These are phyloP conservation scores for Phylloporus arenicola DNA, from an alignment of 768 basidiomycete species.

Conservation along the genomic window DNA sequence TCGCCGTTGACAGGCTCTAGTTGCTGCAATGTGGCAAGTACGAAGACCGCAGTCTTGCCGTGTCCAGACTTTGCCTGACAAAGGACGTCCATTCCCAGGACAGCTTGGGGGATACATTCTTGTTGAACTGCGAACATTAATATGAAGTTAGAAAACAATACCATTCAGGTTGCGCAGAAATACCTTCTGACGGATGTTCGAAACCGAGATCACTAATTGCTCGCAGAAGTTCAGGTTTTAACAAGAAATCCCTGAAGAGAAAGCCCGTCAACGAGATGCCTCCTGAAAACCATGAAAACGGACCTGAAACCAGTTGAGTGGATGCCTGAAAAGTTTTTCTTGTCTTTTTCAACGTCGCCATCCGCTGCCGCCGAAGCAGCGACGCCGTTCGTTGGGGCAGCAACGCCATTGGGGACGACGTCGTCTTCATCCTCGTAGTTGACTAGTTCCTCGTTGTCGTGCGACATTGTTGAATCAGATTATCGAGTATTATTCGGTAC, in stretches of 20 bases:
- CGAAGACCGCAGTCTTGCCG: conserved; percentile 98
- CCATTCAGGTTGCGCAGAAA: not conserved
- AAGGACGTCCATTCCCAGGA: conserved; percentile 98
- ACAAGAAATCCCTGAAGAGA: conserved; percentile 77
- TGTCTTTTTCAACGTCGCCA: conserved; percentile 67
- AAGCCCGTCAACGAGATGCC: not conserved
- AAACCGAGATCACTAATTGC: conserved; percentile 99
- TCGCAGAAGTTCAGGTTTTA: conserved; percentile 94
- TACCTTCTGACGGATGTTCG: conserved; percentile 99
- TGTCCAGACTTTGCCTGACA: conserved; percentile 99
- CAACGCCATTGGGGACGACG: conserved; percentile 55
- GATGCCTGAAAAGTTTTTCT: conserved; percentile 98
- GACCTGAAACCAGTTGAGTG: conserved; percentile 99
- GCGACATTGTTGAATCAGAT: conserved; percentile 49
- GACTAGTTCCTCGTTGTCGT: conserved; percentile 89
- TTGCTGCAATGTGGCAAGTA: conserved; percentile 95
- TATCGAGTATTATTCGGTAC: conserved; percentile 21
- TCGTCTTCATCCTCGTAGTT: conserved; percentile 94
- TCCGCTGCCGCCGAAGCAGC: conserved; percentile 42
- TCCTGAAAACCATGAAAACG: conserved; percentile 20
- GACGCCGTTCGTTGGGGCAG: conserved; percentile 45
- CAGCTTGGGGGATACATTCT: conserved; percentile 99
- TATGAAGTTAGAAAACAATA: not conserved
- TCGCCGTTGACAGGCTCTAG: conserved; percentile 97
- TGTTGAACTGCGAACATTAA: conserved; percentile 72